Conservation (phyloP, 768 basidiomycete species). For the Piloderma croceum region DNA sequence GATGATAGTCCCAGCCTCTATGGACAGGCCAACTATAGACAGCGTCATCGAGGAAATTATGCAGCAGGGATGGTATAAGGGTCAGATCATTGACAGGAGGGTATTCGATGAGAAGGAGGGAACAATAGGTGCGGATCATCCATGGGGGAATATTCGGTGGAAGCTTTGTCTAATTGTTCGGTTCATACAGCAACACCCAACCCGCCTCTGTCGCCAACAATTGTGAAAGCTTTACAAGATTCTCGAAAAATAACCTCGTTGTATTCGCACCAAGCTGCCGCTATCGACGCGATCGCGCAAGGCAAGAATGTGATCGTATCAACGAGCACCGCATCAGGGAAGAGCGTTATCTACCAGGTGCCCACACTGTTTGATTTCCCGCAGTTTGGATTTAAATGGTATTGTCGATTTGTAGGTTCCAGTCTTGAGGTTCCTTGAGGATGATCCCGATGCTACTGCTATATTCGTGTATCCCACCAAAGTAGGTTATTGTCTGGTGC, state of each 20-base stretch:
- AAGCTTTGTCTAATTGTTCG: neutral
- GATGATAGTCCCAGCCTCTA: constrained; percentile 33
- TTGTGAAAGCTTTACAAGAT: constrained; percentile 48
- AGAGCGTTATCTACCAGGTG: constrained; percentile 84
- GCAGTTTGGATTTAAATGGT: neutral
- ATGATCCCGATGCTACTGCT: constrained; percentile 56
- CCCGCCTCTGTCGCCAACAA: constrained; percentile 50
- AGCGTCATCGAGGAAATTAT: constrained; percentile 53
- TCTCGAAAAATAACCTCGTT: constrained; percentile 58
- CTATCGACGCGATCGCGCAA: constrained; percentile 56
- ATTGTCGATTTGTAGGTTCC: constrained; percentile 48
- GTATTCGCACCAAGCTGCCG: constrained; percentile 66
- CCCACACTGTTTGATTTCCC: neutral
- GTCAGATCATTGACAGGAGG: constrained; percentile 59
- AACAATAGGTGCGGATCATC: constrained; percentile 51
- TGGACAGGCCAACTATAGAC: constrained; percentile 53
- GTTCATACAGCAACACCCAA: constrained; percentile 39
- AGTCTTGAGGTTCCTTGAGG: constrained; percentile 58
- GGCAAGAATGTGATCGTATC: constrained; percentile 79
- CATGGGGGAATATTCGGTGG: too few relatives aligned
- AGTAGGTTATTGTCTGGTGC: constrained; percentile 35
- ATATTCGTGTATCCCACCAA: constrained; percentile 90
- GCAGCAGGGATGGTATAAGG: constrained; percentile 58
- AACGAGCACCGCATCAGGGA: constrained; percentile 86
- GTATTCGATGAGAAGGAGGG: constrained; percentile 49